Base-by-base conservation (phyloP, 257 asterid genomes). In the Oldenlandia corymbosa region DNA sequence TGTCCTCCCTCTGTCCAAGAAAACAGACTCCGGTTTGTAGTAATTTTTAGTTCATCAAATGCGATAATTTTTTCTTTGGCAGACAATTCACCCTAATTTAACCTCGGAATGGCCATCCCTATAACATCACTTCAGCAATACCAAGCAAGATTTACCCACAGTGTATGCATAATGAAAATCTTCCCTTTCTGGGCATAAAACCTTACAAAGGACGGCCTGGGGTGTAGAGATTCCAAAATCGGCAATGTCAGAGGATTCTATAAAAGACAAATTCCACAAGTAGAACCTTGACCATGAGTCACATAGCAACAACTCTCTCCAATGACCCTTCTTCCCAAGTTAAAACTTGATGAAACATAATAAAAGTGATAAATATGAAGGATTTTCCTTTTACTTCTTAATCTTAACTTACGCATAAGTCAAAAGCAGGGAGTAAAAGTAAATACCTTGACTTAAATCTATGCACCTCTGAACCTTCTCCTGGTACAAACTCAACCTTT, bases 401-500 rank as follows among this genome's bases (percentile, higher is more conserved):
- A 42, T 6, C 6, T 9, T 53, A 46, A 31, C 45, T 58, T 58
- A 24, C 61, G 30, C 36, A 7, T 21, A 27, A 12, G 59, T 64
- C 57, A 48, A 57, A 53, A 68, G 43, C 23, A 8, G 34, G 50
- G 49, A 36, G 6, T 21, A n/a, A 73, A 5, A n/a, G n/a, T n/a
- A 43, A 42, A 59, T 85, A 92, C 97, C 99, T 87, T 76, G 85
- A 77, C 78, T 85, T 74, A 77, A 71, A 65, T 87, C 87, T 64
- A 75, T 66, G 82, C 76, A 79, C 10, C 81, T 79, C 76, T 89
- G 81, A 77, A 93, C 65, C 79, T 89, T 93, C 75, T 89, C 95
- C 75, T 89, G 76, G 69, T 84, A 90, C 83, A 93, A 66, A 72
- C 73, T 81, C 81, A 89, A 71, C 60, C 99, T 82, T 76, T 93